phyloP scores from a whole-genome alignment of 108 stramenopile genomes.

The Bacterosira constricta region DNA sequence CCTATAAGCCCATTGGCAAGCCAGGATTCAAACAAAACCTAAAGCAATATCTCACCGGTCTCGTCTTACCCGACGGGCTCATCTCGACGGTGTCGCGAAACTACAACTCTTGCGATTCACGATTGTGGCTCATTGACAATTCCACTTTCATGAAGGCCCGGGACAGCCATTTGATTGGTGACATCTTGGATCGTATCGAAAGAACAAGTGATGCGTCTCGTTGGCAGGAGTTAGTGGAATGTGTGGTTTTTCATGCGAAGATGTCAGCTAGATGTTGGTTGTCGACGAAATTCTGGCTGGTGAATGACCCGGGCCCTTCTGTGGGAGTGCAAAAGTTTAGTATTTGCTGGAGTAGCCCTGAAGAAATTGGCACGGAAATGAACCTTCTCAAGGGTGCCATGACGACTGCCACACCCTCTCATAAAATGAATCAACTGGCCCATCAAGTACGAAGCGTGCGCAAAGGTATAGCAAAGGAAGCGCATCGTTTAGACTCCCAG shows the following conservation, averaged over 20 bases:
- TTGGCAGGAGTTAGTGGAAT: constrained; percentile 32
- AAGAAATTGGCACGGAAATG: constrained; percentile 2
- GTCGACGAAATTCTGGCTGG: constrained; percentile 36
- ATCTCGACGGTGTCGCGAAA: not conserved
- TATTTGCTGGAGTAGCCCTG: not conserved
- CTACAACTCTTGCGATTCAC: constrained; percentile 1
- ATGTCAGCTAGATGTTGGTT: constrained; percentile 18
- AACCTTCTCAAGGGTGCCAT: not conserved
- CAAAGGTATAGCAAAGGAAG: constrained; percentile 7
- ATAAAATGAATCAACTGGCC: constrained; percentile 10
- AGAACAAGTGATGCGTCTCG: constrained; percentile 6
- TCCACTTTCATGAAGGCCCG: constrained; percentile 15
- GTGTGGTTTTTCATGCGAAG: constrained; percentile 22
- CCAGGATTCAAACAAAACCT: no score
- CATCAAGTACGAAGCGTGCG: constrained; percentile 5
- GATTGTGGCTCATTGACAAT: constrained; percentile 45
- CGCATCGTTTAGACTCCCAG: not conserved
- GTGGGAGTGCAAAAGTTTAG: constrained; percentile 2
- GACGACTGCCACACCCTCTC: not conserved
- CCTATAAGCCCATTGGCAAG: no score
- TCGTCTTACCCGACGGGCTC: constrained; percentile 5
- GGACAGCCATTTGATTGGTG: constrained; percentile 10
- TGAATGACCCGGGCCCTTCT: constrained; percentile 12
- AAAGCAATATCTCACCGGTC: not conserved
- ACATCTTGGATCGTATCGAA: not conserved